Base-by-base conservation (phyloP, 345 rosid genomes). In the Pseudoturritis turrita region DNA sequence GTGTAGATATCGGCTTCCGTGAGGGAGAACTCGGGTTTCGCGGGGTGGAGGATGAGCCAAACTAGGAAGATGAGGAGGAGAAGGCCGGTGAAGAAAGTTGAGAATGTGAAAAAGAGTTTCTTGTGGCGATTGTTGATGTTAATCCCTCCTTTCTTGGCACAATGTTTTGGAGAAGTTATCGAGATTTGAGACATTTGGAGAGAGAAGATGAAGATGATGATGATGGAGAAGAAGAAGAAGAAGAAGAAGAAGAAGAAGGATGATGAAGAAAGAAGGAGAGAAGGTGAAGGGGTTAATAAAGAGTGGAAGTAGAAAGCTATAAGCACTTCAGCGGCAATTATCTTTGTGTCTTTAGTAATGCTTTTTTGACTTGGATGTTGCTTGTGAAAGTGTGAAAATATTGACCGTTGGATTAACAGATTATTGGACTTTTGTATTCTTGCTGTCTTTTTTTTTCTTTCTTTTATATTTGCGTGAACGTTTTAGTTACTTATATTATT, bases 31-130 rank as follows among this genome's bases (percentile, higher is more conserved):
- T 81, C 65, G 6, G 97, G 98, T 66, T 84, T 90, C n/a, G 81
- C 17, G 3, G 97, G 98, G 69, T 84, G 92, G 15, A 93, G 93
- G 73, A 77, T 80, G 19, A 90, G 80, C 90, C 91, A 93, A 35
- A 89, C 18, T 52, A 90, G 71, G 72, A 90, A 64, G 37, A 90
- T 81, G 8, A 90, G 23, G 1, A 77, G 68, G 53, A 93, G 88
- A 22, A 89, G 65, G 11, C 79, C 25, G 7, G 88, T 82, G 50
- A 87, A 82, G 63, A 76, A 43, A 6, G 88, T 26, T 5, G 94
- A 86, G 75, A 80, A 67, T 23, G 77, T 74, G 55, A 82, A 84
- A 59, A 81, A 69, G 17, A 89, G 80, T 73, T 87, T 93, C 84
- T 87, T 93, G 81, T 65, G 67, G 63, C 81, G 81, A 10, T 76